These are phyloP conservation scores for Salix purpurea DNA, from an alignment of 345 rosid genomes.

Conservation along the genomic window DNA sequence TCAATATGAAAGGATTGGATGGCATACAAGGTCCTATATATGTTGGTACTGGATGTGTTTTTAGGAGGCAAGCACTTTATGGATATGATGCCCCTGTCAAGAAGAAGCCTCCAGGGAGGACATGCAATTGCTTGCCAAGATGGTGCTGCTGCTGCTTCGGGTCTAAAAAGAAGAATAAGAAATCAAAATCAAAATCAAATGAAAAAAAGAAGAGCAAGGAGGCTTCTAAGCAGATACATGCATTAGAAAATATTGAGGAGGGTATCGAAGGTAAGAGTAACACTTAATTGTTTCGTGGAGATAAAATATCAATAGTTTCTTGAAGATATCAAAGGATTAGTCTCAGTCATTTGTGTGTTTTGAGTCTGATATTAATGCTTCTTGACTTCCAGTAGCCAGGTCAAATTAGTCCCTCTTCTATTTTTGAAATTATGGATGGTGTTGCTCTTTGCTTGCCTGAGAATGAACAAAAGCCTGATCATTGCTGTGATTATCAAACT, in stretches of 20 bases:
- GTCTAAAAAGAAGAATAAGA: slow-evolving; percentile 49
- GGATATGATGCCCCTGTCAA: slow-evolving; percentile 75
- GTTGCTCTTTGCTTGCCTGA: background rate
- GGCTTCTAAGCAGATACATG: slow-evolving; percentile 60
- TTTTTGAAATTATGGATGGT: background rate
- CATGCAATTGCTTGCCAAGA: slow-evolving; percentile 84
- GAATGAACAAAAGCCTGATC: background rate
- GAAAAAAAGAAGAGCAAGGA: slow-evolving; percentile 51
- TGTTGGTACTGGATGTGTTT: slow-evolving; percentile 92
- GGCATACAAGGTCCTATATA: slow-evolving; percentile 94
- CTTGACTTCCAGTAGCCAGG: background rate
- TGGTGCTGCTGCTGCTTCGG: slow-evolving; percentile 50
- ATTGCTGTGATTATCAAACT: background rate
- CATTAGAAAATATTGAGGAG: slow-evolving; percentile 68
- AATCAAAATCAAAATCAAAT: slow-evolving; percentile 35
- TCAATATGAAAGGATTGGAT: slow-evolving; percentile 93
- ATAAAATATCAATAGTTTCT: background rate
- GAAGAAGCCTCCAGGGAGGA: slow-evolving; percentile 65
- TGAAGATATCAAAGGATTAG: background rate
- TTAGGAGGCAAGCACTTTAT: slow-evolving; percentile 81
- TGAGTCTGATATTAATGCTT: background rate
- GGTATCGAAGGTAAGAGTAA: slow-evolving; percentile 46
- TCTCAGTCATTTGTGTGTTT: background rate
- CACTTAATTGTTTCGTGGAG: background rate
- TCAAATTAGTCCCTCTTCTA: background rate